Conservation (phyloP, 225 moss, liverwort and hornwort species). For the Marchantia polymorpha region DNA sequence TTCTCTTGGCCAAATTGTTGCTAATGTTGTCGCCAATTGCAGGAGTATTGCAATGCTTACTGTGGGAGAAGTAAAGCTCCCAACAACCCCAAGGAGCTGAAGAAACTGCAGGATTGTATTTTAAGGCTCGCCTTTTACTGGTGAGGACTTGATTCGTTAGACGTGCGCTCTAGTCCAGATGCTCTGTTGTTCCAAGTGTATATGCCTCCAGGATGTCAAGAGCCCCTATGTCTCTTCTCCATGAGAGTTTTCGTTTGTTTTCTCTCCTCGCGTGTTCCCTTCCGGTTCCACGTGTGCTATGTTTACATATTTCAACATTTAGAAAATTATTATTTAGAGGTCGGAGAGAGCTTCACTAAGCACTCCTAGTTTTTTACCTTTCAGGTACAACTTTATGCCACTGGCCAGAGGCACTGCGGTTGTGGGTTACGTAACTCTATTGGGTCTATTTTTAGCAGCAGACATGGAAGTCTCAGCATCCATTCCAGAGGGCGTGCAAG, state of each 20-base stretch:
- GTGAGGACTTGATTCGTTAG: conserved; percentile 20
- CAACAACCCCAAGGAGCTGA: conserved; percentile 46
- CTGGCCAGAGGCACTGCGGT: conserved; percentile 81
- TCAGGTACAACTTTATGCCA: conserved; percentile 92
- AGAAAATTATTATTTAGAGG: too few relatives aligned
- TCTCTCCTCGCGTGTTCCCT: too few relatives aligned
- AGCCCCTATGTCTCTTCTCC: too few relatives aligned
- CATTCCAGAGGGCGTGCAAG: conserved; percentile 69
- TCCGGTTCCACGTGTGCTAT: too few relatives aligned
- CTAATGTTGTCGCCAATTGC: background rate
- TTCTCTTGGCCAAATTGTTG: background rate
- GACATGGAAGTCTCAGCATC: conserved; percentile 61
- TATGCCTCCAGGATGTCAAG: too few relatives aligned
- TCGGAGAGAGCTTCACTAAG: background rate
- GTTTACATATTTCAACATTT: too few relatives aligned
- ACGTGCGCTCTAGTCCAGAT: too few relatives aligned
- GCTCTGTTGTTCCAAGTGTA: too few relatives aligned
- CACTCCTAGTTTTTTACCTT: background rate
- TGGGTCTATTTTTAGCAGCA: conserved; percentile 78
- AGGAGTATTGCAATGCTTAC: conserved; percentile 66
- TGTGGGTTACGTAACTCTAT: conserved; percentile 68
- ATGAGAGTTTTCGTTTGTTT: too few relatives aligned
- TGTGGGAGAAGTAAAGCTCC: conserved; percentile 51
- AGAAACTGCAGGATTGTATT: conserved; percentile 60
- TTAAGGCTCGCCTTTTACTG: conserved; percentile 80